These are phyloP conservation scores for Claviceps pazoutovae DNA, from an alignment of 2,329 filamentous ascomycete genomes.

Conservation along the genomic window DNA sequence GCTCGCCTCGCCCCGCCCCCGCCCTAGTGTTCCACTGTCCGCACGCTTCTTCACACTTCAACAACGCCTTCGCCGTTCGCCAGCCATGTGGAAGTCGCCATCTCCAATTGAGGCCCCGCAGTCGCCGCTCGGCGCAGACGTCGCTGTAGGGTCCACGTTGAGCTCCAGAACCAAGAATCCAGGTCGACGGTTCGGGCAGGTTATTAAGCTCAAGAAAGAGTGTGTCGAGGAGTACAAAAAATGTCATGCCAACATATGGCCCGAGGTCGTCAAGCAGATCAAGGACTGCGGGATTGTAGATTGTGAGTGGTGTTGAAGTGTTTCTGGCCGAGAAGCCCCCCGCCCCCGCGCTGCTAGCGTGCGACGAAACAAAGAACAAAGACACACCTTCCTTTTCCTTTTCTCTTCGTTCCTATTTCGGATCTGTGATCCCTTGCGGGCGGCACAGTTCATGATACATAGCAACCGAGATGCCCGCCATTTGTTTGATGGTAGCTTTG, in stretches of 20 bases:
- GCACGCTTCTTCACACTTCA: neutral
- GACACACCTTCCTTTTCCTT: neutral
- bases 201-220: slow-evolving; percentile 57
- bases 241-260: slow-evolving; percentile 62
- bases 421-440: neutral
- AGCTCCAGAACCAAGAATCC: slow-evolving; percentile 21
- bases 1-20: neutral
- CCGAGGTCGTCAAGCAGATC: slow-evolving; percentile 63
- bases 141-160: neutral
- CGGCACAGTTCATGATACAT: neutral
- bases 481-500: neutral
- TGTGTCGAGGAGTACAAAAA: slow-evolving; percentile 56
- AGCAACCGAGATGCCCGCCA: neutral
- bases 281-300: slow-evolving; percentile 61
- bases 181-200: slow-evolving; percentile 51
- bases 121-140: slow-evolving; percentile 1
- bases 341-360: neutral
- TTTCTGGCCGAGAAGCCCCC: neutral
- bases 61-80: neutral
- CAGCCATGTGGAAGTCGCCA: slow-evolving; percentile 13
- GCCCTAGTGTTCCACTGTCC: neutral
- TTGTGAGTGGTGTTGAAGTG: slow-evolving; percentile 31
- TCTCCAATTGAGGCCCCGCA: slow-evolving; percentile 8
- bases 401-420: neutral
- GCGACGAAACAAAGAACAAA: neutral